A percentile compares a stretch with the other conserved stretches of the same genome.
phyloP scores from a whole-genome alignment of 2,329 filamentous ascomycete genomes.

The Paramyrothecium roridum region DNA sequence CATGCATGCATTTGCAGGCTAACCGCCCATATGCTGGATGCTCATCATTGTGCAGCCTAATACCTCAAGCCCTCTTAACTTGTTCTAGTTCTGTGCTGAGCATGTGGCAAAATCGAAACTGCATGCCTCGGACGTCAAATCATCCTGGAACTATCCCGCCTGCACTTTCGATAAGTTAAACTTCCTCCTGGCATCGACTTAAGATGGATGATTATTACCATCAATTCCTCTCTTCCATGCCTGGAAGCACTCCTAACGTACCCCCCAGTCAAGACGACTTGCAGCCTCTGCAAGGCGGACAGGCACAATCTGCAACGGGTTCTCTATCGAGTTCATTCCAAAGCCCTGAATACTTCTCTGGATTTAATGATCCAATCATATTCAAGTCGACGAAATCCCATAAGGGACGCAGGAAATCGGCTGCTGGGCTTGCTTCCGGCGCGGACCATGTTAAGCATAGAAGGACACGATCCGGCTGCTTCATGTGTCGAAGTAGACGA shows the following conservation, averaged over 20 bases:
- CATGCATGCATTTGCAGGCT: no score
- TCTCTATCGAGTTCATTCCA: conserved; percentile 41
- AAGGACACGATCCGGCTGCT: conserved; percentile 90
- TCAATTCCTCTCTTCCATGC: conserved; percentile 51
- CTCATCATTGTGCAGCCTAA: no score
- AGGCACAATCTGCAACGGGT: conserved; percentile 22
- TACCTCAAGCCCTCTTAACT: no score
- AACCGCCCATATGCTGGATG: no score
- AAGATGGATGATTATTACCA: conserved; percentile 56
- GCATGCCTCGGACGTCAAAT: no score
- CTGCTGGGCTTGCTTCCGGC: conserved; percentile 37
- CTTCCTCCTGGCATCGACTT: no score
- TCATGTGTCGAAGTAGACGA: conserved; percentile 80
- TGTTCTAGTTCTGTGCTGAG: no score
- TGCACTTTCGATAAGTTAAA: no score
- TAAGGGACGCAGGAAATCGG: conserved; percentile 49
- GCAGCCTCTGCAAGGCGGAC: conserved; percentile 28
- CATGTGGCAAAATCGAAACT: no score
- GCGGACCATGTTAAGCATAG: conserved; percentile 81
- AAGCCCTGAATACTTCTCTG: conserved; percentile 45
- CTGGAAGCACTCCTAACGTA: conserved; percentile 38
- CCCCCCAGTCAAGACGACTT: conserved; percentile 36
- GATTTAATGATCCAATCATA: conserved; percentile 47
- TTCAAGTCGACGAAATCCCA: conserved; percentile 45
- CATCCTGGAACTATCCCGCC: no score